Evolutionary conservation across 257 asterid genomes (phyloP).

Genomic region (Solanum appendiculatum): DNA sequence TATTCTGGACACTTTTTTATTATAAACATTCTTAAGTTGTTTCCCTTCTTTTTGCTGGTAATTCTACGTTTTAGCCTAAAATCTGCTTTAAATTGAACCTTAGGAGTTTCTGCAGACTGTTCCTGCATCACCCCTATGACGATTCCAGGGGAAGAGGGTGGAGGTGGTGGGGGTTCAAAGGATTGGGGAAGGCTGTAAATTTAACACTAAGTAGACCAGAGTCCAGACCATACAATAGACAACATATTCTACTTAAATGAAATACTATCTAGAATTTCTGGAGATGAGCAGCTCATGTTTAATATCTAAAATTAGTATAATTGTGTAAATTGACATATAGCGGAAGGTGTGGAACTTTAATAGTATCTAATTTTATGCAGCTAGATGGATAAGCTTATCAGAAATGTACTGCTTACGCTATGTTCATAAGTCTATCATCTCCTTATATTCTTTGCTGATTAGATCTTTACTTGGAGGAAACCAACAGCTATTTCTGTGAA

Average conservation of each 20-base stretch:
- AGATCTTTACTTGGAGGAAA: neutral
- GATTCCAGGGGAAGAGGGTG: neutral
- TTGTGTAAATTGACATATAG: neutral
- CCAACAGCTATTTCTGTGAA: neutral
- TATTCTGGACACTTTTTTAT: neutral
- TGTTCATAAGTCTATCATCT: neutral
- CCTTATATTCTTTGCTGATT: neutral
- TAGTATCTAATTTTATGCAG: neutral
- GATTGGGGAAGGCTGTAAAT: neutral
- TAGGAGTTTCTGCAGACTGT: neutral
- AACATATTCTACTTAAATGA: neutral
- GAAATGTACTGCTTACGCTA: neutral
- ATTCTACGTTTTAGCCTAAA: neutral
- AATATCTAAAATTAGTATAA: neutral
- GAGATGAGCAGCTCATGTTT: neutral
- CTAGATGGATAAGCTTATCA: neutral
- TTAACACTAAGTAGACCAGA: neutral
- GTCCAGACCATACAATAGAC: neutral
- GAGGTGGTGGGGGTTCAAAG: neutral
- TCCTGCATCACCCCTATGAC: neutral
- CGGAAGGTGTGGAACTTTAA: neutral
- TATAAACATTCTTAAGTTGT: neutral
- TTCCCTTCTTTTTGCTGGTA: neutral
- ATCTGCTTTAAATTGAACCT: neutral
- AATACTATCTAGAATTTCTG: neutral